Conservation (phyloP, 2,329 filamentous ascomycete species). For the Trichocomaceae sp. region DNA sequence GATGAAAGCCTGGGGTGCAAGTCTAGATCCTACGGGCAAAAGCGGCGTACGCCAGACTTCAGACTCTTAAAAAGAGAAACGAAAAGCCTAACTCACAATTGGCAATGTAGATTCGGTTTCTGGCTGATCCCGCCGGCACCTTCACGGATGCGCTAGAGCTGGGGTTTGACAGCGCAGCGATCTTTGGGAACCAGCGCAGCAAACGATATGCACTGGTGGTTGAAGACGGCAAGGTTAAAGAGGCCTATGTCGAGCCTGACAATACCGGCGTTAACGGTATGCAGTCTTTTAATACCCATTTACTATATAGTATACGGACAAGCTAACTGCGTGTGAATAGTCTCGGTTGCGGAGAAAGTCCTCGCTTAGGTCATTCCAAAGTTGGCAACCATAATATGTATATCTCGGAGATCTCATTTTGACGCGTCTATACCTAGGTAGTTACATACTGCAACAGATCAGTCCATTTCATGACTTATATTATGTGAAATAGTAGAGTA, state of each 20-base stretch:
- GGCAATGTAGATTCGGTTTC: constrained; percentile 66
- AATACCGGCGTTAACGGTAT: constrained; percentile 73
- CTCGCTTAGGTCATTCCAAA: constrained; percentile 27
- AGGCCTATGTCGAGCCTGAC: constrained; percentile 77
- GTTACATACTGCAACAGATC: neutral
- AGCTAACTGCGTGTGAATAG: constrained; percentile 22
- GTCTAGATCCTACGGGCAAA: constrained; percentile 66
- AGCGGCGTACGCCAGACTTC: constrained; percentile 59
- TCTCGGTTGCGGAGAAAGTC: constrained; percentile 46
- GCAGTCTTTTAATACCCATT: neutral
- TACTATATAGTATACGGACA: neutral
- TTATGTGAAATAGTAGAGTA: neutral
- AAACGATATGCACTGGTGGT: constrained; percentile 83
- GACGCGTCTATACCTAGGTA: too few species aligned
- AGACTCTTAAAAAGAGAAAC: neutral
- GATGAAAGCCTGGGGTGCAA: constrained; percentile 81
- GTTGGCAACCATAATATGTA: neutral
- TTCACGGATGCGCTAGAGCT: constrained; percentile 83
- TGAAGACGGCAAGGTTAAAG: constrained; percentile 77
- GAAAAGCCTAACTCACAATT: neutral
- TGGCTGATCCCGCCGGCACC: constrained; percentile 69
- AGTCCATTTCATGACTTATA: neutral
- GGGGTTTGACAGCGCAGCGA: constrained; percentile 67
- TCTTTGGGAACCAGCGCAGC: constrained; percentile 76
- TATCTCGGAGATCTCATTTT: too few species aligned